phyloP scores from a whole-genome alignment of 305 asterid species.

The Rubia occidens region DNA sequence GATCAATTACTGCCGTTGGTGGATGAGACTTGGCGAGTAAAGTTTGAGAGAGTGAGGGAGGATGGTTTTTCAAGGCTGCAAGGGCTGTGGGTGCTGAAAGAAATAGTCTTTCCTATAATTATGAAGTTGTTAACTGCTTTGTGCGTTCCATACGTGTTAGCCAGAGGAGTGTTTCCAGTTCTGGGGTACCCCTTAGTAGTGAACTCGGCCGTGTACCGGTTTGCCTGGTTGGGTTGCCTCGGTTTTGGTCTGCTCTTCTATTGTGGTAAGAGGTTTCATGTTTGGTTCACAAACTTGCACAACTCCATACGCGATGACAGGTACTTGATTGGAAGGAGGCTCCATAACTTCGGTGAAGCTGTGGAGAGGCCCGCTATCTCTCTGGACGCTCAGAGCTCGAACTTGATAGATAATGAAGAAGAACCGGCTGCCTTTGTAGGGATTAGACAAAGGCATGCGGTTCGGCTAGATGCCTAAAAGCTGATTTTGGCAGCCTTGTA shows the following conservation, averaged over 20 bases:
- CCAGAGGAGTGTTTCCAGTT: slow-evolving; percentile 80
- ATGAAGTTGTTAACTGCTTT: slow-evolving; percentile 93
- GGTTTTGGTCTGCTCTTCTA: slow-evolving; percentile 55
- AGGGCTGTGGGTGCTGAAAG: slow-evolving; percentile 79
- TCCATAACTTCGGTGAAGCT: slow-evolving; percentile 71
- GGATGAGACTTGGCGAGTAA: slow-evolving; percentile 88
- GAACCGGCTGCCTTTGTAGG: slow-evolving; percentile 34
- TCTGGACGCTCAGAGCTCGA: slow-evolving; percentile 18
- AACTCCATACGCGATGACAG: slow-evolving; percentile 93
- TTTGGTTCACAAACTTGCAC: slow-evolving; percentile 92
- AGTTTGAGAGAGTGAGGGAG: slow-evolving; percentile 89
- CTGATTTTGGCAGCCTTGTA: not conserved
- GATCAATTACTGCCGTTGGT: slow-evolving; percentile 88
- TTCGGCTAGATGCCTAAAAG: slow-evolving; percentile 37
- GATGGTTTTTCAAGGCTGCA: slow-evolving; percentile 93
- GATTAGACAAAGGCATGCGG: slow-evolving; percentile 50
- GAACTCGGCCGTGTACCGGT: slow-evolving; percentile 86
- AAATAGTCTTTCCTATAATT: slow-evolving; percentile 76
- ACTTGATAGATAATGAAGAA: slow-evolving; percentile 16
- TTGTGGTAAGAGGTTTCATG: slow-evolving; percentile 86
- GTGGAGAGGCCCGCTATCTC: slow-evolving; percentile 21
- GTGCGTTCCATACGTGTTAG: slow-evolving; percentile 81
- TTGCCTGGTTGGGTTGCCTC: slow-evolving; percentile 93
- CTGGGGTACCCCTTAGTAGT: slow-evolving; percentile 80
- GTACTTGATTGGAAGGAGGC: slow-evolving; percentile 79